These are phyloP conservation scores for Schwanniomyces pseudopolymorphus DNA, from an alignment of 805 yeast genomes.

Conservation along the genomic window DNA sequence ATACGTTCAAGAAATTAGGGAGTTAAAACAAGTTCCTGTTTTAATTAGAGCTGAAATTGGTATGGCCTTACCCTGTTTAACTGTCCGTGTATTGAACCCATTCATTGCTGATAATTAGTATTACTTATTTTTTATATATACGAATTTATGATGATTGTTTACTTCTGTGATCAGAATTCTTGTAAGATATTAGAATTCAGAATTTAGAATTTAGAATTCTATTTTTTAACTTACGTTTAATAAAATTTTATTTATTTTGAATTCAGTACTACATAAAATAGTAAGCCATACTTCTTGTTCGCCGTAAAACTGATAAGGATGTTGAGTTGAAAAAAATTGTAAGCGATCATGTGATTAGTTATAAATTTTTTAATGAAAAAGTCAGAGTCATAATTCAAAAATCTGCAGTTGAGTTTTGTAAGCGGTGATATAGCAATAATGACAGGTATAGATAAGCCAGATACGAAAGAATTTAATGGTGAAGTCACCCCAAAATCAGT, in stretches of 20 bases:
- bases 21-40: slow-evolving; percentile 77
- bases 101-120: slow-evolving; percentile 38
- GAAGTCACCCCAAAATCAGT: slow-evolving; percentile 17
- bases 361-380: neutral
- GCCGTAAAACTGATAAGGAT: neutral
- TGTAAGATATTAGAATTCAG: neutral
- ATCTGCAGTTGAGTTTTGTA: neutral
- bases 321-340: neutral
- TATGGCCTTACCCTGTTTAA: slow-evolving; percentile 92
- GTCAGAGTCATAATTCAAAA: neutral
- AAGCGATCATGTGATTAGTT: neutral
- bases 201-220: too few species aligned
- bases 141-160: neutral
- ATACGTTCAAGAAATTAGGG: slow-evolving; percentile 78
- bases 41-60: slow-evolving; percentile 89
- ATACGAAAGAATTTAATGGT: slow-evolving; percentile 15
- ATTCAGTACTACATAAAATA: too few species aligned
- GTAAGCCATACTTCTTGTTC: neutral
- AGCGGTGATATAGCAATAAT: neutral
- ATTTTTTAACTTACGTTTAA: neutral
- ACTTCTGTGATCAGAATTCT: neutral
- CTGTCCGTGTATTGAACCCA: slow-evolving; percentile 90
- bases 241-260: neutral
- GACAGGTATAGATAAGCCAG: slow-evolving; percentile 2
- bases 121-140: neutral